A percentile compares a stretch with the other conserved stretches of the same genome.
These are phyloP conservation scores for Ascochyta pisi DNA, from an alignment of 2,329 filamentous ascomycete species.

Conservation along the genomic window DNA sequence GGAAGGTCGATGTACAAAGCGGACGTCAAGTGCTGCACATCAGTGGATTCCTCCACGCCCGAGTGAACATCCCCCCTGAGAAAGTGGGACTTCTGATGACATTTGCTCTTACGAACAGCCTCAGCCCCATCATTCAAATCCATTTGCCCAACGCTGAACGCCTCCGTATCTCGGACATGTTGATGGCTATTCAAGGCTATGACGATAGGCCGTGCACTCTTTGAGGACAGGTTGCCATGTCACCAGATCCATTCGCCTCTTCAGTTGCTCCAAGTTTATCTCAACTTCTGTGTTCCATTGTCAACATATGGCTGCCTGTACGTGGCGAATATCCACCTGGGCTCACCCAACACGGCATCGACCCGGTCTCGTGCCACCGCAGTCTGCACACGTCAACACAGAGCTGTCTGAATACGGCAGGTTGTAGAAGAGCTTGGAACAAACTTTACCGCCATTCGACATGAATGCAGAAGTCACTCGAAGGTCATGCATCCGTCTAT, in stretches of 20 bases:
- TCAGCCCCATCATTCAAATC: neutral
- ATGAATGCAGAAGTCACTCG: neutral
- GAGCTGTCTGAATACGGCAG: constrained; percentile 3
- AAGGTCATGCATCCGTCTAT: neutral
- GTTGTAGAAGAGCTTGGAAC: constrained; percentile 12
- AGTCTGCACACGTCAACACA: neutral
- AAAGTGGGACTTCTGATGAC: constrained; percentile 7
- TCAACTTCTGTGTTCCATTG: neutral
- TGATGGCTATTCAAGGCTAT: neutral
- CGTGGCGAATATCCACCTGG: constrained; percentile 12
- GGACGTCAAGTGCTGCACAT: constrained; percentile 14
- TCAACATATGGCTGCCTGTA: constrained; percentile 4
- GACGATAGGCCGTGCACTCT: neutral
- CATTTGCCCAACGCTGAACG: neutral
- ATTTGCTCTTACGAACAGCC: neutral
- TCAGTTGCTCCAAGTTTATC: neutral
- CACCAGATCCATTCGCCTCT: neutral
- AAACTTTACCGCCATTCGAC: neutral
- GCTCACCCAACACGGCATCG: neutral
- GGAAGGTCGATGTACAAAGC: constrained; percentile 14
- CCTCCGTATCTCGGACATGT: neutral
- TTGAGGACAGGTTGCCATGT: neutral
- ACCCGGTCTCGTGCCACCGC: constrained; percentile 1
- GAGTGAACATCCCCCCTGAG: neutral
- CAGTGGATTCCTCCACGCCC: constrained; percentile 5